Evolutionary conservation across 1,284 basidiomycete genomes (phyloP), one percentile per base, ranked within the genome.

Genomic region (Afroboletus lepidellus): DNA sequence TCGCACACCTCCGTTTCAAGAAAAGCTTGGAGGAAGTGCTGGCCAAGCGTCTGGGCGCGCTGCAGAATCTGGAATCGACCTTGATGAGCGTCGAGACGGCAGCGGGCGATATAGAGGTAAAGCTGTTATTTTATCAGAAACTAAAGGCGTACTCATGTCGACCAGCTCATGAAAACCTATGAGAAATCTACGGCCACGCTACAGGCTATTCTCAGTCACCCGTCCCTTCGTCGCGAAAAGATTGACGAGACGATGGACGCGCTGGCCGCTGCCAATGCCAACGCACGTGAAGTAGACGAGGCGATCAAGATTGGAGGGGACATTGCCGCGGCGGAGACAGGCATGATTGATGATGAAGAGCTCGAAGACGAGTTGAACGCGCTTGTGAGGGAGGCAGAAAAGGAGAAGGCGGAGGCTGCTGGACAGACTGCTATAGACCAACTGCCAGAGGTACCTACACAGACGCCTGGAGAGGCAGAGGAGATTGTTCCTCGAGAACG

Each of bases 191-290:
- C 90, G 0, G 69, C 79, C 2, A 92, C 93, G 0, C 77, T 98
- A 9, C 80, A 81, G 12, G 70, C 79, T 0, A 82, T 98, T 37
- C 82, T 98, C 3, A 74, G 84, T 1, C 84, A 95, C 60, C 92
- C 93, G 0, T 84, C 84, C 0, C 76, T 98, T 13, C 83, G 88
- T 57, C 79, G 82, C 7, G 87, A 87, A 18, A 80, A 80, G 44
- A 84, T 98, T 46, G 91, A 96, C 44, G 77, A 81, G 58, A 95
- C 92, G 2, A 87, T 97, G 80, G 90, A 94, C 30, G 86, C 85
- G 3, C 78, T 98, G 61, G 84, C 90, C 1, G 87, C 91, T 53
- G 88, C 87, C 1, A 85, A 92, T 55, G 83, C 84, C 0, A 85
- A 92, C 63, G 90, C 92, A 47, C 77, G 77, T 46, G 94, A 97